Evolutionary conservation across 1,284 basidiomycete species (phyloP).

Genomic region (Nidula niveotomentosa): DNA sequence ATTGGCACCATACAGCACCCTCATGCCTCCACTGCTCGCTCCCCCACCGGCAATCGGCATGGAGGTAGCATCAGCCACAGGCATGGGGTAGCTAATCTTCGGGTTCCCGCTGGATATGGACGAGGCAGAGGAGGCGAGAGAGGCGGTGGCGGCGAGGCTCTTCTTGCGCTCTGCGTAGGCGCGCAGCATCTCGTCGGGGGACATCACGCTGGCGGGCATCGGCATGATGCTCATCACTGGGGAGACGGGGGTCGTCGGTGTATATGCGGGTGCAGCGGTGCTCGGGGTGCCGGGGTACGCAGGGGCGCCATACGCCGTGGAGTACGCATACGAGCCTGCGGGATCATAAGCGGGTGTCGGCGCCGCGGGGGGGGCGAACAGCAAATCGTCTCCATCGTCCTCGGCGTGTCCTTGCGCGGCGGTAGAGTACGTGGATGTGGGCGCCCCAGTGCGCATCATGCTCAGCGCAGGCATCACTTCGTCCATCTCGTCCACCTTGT

Average conservation of each 20-base stretch:
- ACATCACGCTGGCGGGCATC: constrained; percentile 53
- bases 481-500: constrained; percentile 34
- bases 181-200: constrained; percentile 74
- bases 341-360: constrained; percentile 25
- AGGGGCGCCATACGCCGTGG: constrained; percentile 2
- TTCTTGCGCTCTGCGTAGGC: constrained; percentile 65
- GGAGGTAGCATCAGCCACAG: constrained; percentile 7
- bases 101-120: not conserved
- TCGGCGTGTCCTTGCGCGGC: constrained; percentile 1
- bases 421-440: not conserved
- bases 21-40: constrained; percentile 1
- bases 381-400: constrained; percentile 36
- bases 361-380: constrained; percentile 30
- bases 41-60: constrained; percentile 1
- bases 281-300: not conserved
- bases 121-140: not conserved
- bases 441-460: constrained; percentile 62
- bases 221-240: constrained; percentile 34
- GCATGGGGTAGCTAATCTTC: constrained; percentile 16
- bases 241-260: constrained; percentile 22
- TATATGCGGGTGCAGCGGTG: not conserved
- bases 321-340: constrained; percentile 5
- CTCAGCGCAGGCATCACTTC: constrained; percentile 64
- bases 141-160: not conserved
- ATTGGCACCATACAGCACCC: constrained; percentile 11